Evolutionary conservation across 306 rosid genomes (phyloP).

Genomic region (Corylus heterophylla): DNA sequence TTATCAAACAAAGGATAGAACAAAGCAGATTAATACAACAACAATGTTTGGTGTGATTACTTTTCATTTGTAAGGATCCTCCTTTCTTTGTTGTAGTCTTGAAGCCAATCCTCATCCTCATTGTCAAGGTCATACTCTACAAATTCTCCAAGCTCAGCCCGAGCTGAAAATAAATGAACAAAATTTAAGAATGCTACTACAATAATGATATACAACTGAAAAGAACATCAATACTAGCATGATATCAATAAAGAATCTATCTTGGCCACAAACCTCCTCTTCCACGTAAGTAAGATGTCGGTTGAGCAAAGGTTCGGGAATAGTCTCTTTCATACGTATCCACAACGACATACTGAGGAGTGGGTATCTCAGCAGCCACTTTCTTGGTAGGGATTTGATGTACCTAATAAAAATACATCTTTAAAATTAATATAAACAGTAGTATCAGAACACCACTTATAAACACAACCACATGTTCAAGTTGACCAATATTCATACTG

Average conservation of each 20-base stretch:
- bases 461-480: not conserved
- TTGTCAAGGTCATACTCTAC: constrained; percentile 95
- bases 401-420: constrained; percentile 32
- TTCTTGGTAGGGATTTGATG: constrained; percentile 61
- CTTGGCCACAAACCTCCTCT: constrained; percentile 69
- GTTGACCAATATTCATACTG: not conserved
- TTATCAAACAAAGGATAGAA: not conserved
- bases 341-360: constrained; percentile 83
- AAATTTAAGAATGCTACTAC: constrained; percentile 17
- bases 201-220: constrained; percentile 9
- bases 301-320: constrained; percentile 77
- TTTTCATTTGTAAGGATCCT: constrained; percentile 62
- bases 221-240: constrained; percentile 16
- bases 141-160: constrained; percentile 96
- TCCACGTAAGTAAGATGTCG: constrained; percentile 86
- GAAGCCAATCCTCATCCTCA: constrained; percentile 96
- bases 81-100: constrained; percentile 63
- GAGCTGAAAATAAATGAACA: constrained; percentile 49
- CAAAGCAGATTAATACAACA: not conserved
- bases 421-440: not conserved
- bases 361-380: constrained; percentile 73
- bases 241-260: constrained; percentile 17
- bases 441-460: not conserved
- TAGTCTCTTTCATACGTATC: constrained; percentile 95
- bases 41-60: constrained; percentile 34